Evolutionary conservation across 306 rosid species (phyloP), one percentile per base, ranked within the genome.

Genomic region (Prunus fruticosa): DNA sequence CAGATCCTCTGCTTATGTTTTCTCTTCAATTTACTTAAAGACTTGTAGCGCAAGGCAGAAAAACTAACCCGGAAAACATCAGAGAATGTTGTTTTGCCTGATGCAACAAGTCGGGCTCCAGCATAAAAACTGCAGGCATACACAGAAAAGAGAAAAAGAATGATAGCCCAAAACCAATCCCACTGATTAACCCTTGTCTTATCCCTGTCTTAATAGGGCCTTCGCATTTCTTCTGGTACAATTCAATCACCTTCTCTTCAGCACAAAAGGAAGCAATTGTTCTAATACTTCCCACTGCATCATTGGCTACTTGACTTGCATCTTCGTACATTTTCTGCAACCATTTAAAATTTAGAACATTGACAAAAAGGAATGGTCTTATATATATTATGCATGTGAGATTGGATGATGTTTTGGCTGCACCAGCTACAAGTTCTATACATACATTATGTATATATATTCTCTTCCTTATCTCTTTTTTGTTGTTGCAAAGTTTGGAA

Each of bases 181-280:
- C 96, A 20, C 88, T 86, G 41, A 84, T 68, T 34, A 86, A 54
- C 60, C 92, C 90, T 74, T 79, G 84, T 68, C 79, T 79, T 41
- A 86, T 78, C 25, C 96, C 91, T 69, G 75, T 62, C 73, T 76
- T 78, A 51, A 69, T 71, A 14, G 90, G 96, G 46, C 86, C 90
- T 78, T 88, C 88, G 61, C 96, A 90, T 78, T 87, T 90, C 70
- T 64, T 72, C 74, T 71, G 50, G 81, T 90, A 90, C 19, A 88
- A 25, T 23, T 80, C 82, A 80, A 90, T 83, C 81, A 93, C 90
- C 82, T 89, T 91, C 82, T 86, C 93, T 81, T 93, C 93, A 8
- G 98, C 98, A 86, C 98, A 89, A 81, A 91, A 93, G 64, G 96
- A 80, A 15, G 98, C 86, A 74, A 93, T 86, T 74, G 96, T 93